phyloP scores from a whole-genome alignment of 495 filamentous ascomycete genomes.

The Trichoderma asperelloides region DNA sequence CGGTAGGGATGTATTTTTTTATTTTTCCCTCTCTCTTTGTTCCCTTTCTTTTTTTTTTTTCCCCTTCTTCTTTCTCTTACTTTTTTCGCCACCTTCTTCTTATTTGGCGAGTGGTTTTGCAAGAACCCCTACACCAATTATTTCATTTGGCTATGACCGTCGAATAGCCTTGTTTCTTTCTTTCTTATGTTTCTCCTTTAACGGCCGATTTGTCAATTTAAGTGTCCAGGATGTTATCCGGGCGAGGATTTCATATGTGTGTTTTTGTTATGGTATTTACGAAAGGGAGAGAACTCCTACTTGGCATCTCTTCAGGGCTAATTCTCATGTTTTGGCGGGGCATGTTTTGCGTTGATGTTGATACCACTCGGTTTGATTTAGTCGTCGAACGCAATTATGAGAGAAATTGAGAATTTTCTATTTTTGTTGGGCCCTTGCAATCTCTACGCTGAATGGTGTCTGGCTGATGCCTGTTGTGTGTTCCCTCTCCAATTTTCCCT shows the following conservation, averaged over 20 bases:
- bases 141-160: constrained; percentile 9
- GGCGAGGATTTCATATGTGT: not conserved
- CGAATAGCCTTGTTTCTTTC: constrained; percentile 6
- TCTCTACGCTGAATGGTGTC: not conserved
- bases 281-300: not conserved
- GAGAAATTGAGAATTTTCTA: constrained; percentile 9
- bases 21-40: constrained; percentile 5
- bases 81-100: not conserved
- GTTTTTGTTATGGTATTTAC: not conserved
- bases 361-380: constrained; percentile 21
- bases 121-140: not conserved
- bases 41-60: not conserved
- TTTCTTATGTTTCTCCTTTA: not conserved
- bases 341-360: constrained; percentile 1
- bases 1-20: constrained; percentile 14
- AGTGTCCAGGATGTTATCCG: constrained; percentile 9
- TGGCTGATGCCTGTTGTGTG: too few relatives aligned
- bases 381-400: constrained; percentile 11
- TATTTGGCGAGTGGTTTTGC: not conserved
- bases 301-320: constrained; percentile 7
- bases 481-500: too few relatives aligned
- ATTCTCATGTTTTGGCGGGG: not conserved
- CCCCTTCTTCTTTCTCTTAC: not conserved
- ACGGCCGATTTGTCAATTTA: constrained; percentile 1
- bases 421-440: constrained; percentile 9